These are phyloP conservation scores for Cyclocybe aegerita DNA, from an alignment of 768 basidiomycete species.

Conservation along the genomic window DNA sequence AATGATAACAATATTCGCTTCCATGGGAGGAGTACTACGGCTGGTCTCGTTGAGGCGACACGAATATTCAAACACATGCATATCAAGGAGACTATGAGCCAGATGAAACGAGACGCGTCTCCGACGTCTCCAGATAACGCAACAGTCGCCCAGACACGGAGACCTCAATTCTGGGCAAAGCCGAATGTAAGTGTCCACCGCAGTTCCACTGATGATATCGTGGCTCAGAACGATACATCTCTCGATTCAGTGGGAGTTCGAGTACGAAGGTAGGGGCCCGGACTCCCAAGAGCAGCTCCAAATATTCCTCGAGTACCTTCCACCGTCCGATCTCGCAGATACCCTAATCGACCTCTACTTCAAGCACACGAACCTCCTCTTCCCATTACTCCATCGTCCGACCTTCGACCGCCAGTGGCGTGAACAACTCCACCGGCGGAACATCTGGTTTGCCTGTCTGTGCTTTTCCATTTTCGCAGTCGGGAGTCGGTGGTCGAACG, in stretches of 20 bases:
- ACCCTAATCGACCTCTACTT: slow-evolving; percentile 72
- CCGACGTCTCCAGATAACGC: slow-evolving; percentile 20
- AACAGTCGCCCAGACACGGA: slow-evolving; percentile 24
- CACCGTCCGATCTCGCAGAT: slow-evolving; percentile 58
- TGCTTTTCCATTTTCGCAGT: slow-evolving; percentile 69
- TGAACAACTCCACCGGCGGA: slow-evolving; percentile 49
- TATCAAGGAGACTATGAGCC: slow-evolving; percentile 31
- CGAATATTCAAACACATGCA: slow-evolving; percentile 54
- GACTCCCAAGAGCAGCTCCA: slow-evolving; percentile 29
- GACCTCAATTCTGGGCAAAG: slow-evolving; percentile 57
- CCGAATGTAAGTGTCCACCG: slow-evolving; percentile 44
- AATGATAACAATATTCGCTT: slow-evolving; percentile 49
- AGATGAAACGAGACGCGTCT: slow-evolving; percentile 4
- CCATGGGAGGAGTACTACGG: slow-evolving; percentile 61
- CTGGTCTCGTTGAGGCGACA: slow-evolving; percentile 53
- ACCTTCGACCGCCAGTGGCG: slow-evolving; percentile 66
- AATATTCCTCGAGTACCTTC: slow-evolving; percentile 46
- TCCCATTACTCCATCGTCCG: slow-evolving; percentile 71
- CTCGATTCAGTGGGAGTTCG: slow-evolving; percentile 53
- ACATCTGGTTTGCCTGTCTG: slow-evolving; percentile 60
- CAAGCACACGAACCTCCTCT: slow-evolving; percentile 49
- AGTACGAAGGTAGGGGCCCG: slow-evolving; percentile 46
- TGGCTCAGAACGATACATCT: slow-evolving; percentile 1
- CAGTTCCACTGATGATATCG: not conserved
- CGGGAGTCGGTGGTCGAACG: slow-evolving; percentile 64